phyloP scores from a whole-genome alignment of 176 grass and related monocot species.

The Pontederia crassipes region DNA sequence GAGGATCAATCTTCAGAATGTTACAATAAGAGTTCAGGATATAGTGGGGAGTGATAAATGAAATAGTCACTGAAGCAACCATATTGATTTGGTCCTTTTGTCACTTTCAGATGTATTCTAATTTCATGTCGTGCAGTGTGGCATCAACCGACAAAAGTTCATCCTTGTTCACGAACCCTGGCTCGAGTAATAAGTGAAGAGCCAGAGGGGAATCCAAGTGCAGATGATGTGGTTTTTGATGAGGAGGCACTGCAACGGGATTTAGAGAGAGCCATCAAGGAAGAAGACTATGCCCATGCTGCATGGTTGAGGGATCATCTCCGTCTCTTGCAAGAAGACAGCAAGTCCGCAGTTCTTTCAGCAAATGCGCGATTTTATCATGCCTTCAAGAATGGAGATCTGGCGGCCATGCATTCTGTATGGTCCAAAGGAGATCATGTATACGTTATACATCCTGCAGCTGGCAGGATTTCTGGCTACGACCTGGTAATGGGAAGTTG shows the following conservation, averaged over 20 bases:
- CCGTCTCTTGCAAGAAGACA: conserved; percentile 49
- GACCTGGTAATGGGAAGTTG: conserved; percentile 89
- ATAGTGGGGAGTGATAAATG: too few species aligned
- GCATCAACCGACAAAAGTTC: conserved; percentile 20
- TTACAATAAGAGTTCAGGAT: too few species aligned
- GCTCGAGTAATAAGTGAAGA: conserved; percentile 51
- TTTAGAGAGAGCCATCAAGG: conserved; percentile 42
- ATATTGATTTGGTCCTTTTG: too few species aligned
- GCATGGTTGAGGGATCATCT: conserved; percentile 52
- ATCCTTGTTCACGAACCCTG: not conserved
- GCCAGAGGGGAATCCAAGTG: conserved; percentile 47
- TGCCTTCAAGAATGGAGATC: conserved; percentile 68
- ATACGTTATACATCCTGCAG: conserved; percentile 63
- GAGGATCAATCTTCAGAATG: too few species aligned
- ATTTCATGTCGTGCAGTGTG: conserved; percentile 13
- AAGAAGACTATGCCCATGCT: conserved; percentile 63
- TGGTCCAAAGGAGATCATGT: conserved; percentile 80
- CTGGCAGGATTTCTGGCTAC: conserved; percentile 48
- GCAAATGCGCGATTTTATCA: conserved; percentile 59
- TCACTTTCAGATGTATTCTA: too few species aligned
- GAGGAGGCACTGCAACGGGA: conserved; percentile 46
- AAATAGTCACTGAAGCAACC: too few species aligned
- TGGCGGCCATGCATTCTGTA: conserved; percentile 38
- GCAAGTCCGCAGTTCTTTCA: conserved; percentile 34
- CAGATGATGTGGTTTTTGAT: conserved; percentile 25